phyloP scores from a whole-genome alignment of 2,329 filamentous ascomycete species.

The Trichophyton mentagrophytes region DNA sequence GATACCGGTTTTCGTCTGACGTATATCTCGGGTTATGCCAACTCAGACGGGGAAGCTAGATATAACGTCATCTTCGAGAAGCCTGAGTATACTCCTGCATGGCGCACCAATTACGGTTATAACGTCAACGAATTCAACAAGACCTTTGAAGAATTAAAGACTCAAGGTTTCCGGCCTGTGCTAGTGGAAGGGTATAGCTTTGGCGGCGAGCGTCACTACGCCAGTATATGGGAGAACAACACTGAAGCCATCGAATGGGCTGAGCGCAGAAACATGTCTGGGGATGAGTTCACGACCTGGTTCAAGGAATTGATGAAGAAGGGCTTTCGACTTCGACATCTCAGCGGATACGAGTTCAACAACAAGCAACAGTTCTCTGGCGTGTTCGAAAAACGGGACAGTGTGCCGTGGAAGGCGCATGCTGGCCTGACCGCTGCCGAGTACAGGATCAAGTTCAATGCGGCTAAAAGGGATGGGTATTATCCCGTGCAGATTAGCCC shows the following conservation, averaged over 20 bases:
- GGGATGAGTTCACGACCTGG: neutral
- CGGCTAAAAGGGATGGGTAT: conserved; percentile 8
- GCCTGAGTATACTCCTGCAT: neutral
- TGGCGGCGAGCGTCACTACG: conserved; percentile 8
- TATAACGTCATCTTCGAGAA: conserved; percentile 10
- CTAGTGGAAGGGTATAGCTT: conserved; percentile 10
- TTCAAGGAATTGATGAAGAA: neutral
- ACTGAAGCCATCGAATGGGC: neutral
- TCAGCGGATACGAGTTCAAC: neutral
- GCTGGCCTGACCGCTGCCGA: conserved; percentile 2
- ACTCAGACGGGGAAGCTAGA: neutral
- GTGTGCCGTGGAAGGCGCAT: conserved; percentile 5
- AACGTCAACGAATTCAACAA: conserved; percentile 4
- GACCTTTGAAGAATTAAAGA: conserved; percentile 5
- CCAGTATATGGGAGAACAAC: conserved; percentile 11
- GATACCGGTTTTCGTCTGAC: neutral
- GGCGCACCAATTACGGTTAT: conserved; percentile 6
- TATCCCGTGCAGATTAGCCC: conserved; percentile 9
- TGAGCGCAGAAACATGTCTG: neutral
- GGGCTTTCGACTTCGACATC: neutral
- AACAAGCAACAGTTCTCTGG: conserved; percentile 2
- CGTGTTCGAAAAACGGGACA: conserved; percentile 6
- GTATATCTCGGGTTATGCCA: neutral
- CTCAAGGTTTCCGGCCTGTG: conserved; percentile 9
- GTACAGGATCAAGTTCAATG: conserved; percentile 6